A percentile compares a stretch with the other conserved stretches of the same genome.
phyloP scores from a whole-genome alignment of 177 flowering plant genomes.

The Telopea speciosissima region DNA sequence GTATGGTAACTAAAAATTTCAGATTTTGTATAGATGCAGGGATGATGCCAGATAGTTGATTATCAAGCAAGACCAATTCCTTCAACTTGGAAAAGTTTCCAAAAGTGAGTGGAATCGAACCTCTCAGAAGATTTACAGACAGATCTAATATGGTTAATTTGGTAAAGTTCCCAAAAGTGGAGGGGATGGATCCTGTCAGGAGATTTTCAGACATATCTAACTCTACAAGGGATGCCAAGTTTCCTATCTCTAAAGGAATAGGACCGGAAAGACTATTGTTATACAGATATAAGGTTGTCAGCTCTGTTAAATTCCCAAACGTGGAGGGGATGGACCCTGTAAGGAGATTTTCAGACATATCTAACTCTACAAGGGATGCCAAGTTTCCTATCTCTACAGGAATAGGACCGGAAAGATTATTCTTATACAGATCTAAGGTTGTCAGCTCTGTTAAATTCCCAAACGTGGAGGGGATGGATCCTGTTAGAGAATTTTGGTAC shows the following conservation, averaged over 20 bases:
- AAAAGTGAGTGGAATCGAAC: background rate
- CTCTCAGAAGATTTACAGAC: background rate
- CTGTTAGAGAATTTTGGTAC: background rate
- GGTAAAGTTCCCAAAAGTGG: too few relatives aligned
- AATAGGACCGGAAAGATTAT: background rate
- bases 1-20: background rate
- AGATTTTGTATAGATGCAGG: background rate
- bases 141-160: too few relatives aligned
- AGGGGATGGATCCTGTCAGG: background rate
- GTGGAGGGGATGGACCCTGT: background rate
- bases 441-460: background rate
- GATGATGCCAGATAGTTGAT: background rate
- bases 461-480: conserved; percentile 1
- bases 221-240: background rate
- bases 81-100: background rate
- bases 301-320: background rate
- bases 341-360: background rate
- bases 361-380: background rate
- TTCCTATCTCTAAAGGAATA: background rate
- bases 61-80: background rate
- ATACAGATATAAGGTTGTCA: background rate
- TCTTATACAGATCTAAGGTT: too few relatives aligned
- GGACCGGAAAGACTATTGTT: background rate
- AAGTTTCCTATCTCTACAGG: background rate
- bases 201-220: background rate